Evolutionary conservation across 1,284 basidiomycete genomes (phyloP).

Genomic region (Malassezia caprae): DNA sequence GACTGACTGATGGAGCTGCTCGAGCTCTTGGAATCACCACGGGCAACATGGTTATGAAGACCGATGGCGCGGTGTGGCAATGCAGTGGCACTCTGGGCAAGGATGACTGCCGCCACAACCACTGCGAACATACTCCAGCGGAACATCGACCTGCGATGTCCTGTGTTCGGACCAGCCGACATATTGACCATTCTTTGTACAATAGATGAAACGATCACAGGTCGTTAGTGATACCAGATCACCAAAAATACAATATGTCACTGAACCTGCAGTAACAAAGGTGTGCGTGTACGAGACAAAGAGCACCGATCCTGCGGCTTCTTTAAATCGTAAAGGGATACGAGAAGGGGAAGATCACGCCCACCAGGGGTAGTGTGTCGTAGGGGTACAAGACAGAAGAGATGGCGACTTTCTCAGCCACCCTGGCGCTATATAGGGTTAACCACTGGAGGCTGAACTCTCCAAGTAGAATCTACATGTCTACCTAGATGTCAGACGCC

Average conservation of each 20-base stretch:
- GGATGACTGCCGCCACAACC: constrained; percentile 1
- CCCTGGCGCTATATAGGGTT: background rate
- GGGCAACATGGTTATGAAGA: background rate
- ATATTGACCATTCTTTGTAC: background rate
- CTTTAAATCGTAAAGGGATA: background rate
- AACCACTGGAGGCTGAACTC: background rate
- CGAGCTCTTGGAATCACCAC: background rate
- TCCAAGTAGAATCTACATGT: background rate
- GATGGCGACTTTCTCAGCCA: background rate
- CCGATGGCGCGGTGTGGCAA: constrained; percentile 1
- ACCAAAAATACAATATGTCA: constrained; percentile 9
- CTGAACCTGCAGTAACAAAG: constrained; percentile 11
- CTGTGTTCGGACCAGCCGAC: constrained; percentile 12
- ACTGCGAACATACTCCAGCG: constrained; percentile 10
- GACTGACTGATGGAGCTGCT: background rate
- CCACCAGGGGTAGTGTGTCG: background rate
- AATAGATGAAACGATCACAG: background rate
- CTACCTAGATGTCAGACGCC: background rate
- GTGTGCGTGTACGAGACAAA: background rate
- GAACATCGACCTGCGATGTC: constrained; percentile 4
- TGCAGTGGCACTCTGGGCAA: background rate
- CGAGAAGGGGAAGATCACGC: background rate
- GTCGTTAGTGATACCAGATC: constrained; percentile 9
- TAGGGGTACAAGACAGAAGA: background rate
- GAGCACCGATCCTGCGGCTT: constrained; percentile 13